phyloP scores from a whole-genome alignment of 192 early-diverging fungal genomes.

The Linnemannia zychae region DNA sequence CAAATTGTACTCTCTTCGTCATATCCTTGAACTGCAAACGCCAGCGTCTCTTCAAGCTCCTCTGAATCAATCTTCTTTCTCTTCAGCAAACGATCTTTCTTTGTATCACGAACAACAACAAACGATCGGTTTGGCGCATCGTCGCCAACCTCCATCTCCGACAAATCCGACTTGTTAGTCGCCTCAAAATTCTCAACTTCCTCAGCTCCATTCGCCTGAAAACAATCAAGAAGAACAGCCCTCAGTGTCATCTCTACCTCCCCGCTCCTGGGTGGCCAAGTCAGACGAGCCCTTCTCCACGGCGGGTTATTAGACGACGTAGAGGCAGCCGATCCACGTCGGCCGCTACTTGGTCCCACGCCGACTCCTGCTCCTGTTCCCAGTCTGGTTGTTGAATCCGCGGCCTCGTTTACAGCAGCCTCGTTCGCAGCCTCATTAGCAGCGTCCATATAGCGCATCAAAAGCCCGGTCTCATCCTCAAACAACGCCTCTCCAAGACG shows the following conservation, averaged over 20 bases:
- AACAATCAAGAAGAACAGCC: conserved; percentile 55
- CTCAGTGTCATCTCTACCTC: conserved; percentile 55
- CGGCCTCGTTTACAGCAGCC: background rate
- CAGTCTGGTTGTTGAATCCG: conserved; percentile 34
- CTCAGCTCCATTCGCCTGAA: conserved; percentile 14
- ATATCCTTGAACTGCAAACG: conserved; percentile 54
- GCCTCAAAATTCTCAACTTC: background rate
- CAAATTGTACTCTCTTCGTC: conserved; percentile 47
- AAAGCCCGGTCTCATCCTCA: conserved; percentile 46
- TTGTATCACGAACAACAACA: background rate
- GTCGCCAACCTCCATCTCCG: conserved; percentile 26
- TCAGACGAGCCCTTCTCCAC: conserved; percentile 15
- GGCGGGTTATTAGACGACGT: conserved; percentile 24
- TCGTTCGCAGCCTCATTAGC: conserved; percentile 21
- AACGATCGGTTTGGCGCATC: background rate
- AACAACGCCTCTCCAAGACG: conserved; percentile 58
- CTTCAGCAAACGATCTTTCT: background rate
- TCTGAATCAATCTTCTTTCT: conserved; percentile 9
- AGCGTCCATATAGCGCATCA: conserved; percentile 20
- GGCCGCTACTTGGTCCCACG: background rate
- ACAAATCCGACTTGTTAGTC: background rate
- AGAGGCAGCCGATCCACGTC: conserved; percentile 37
- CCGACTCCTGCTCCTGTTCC: too few species aligned
- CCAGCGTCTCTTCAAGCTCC: conserved; percentile 57
- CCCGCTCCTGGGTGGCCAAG: conserved; percentile 56